These are phyloP conservation scores for Macadamia tetraphylla DNA, from an alignment of 164 flowering plant species.

Conservation along the genomic window DNA sequence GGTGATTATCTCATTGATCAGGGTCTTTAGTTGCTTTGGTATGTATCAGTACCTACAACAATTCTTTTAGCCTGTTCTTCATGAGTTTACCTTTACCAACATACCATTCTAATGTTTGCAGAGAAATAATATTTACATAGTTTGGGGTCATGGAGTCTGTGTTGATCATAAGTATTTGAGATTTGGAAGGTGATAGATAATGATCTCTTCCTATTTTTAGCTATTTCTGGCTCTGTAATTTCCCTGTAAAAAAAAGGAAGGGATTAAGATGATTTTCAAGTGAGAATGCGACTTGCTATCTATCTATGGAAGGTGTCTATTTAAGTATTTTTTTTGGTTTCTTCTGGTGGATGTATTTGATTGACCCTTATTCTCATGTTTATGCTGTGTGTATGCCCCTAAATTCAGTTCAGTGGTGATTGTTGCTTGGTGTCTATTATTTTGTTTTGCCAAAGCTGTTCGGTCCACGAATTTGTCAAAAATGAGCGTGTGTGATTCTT, in stretches of 20 bases:
- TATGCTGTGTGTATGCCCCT: background rate
- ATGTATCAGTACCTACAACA: background rate
- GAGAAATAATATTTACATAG: conserved; percentile 9
- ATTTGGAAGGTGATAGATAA: conserved; percentile 15
- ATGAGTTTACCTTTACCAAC: conserved; percentile 3
- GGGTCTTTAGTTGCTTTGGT: conserved; percentile 9
- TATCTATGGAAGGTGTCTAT: background rate
- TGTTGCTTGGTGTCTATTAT: background rate
- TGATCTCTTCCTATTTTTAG: conserved; percentile 11
- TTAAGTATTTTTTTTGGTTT: background rate
- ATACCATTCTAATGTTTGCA: conserved; percentile 5
- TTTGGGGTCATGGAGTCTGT: conserved; percentile 6
- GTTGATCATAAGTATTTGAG: conserved; percentile 10
- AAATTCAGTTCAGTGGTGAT: background rate
- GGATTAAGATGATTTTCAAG: conserved; percentile 19
- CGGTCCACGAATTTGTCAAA: too few species aligned
- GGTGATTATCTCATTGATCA: conserved; percentile 33
- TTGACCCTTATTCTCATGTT: background rate
- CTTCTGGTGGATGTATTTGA: background rate
- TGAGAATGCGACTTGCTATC: background rate
- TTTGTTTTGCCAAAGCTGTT: background rate
- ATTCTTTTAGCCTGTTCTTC: conserved; percentile 7
- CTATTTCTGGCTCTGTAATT: conserved; percentile 15
- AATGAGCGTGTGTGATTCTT: too few species aligned
- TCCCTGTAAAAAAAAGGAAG: background rate